Evolutionary conservation across 2,329 filamentous ascomycete genomes (phyloP).

Genomic region (Fusarium sp.): DNA sequence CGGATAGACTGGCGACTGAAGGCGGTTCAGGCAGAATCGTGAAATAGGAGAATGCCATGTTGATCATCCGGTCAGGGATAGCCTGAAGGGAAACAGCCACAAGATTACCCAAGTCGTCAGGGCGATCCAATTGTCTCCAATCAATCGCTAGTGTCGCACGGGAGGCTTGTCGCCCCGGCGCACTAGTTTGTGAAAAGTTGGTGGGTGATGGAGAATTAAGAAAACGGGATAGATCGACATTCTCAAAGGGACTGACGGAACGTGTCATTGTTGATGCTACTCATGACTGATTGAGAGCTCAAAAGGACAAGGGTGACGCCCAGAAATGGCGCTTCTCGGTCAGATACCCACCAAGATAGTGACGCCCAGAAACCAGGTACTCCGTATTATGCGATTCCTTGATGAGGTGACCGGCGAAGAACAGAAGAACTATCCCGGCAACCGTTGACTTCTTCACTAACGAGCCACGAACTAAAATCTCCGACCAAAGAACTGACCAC

Average conservation of each 20-base stretch:
- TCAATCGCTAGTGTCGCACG: conserved; percentile 38
- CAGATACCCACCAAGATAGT: conserved; percentile 2
- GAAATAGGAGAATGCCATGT: conserved; percentile 38
- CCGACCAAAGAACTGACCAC: background rate
- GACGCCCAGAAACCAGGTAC: conserved; percentile 4
- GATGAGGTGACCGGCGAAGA: conserved; percentile 3
- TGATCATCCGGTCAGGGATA: conserved; percentile 17
- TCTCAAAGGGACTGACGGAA: conserved; percentile 18
- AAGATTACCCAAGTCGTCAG: conserved; percentile 33
- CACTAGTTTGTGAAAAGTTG: conserved; percentile 26
- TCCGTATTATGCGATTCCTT: background rate
- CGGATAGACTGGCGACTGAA: conserved; percentile 14
- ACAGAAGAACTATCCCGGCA: background rate
- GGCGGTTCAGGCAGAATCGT: conserved; percentile 21
- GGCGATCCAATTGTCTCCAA: conserved; percentile 28
- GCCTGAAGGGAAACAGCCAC: conserved; percentile 16
- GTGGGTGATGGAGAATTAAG: conserved; percentile 24
- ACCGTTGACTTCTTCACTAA: background rate
- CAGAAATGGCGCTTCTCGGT: conserved; percentile 4
- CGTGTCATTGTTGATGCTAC: conserved; percentile 16
- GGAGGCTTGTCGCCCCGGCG: conserved; percentile 41
- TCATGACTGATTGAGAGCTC: conserved; percentile 4
- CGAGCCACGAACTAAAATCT: background rate
- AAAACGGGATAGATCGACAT: conserved; percentile 39
- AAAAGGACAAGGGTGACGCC: background rate